These are phyloP conservation scores for Knoxia roxburghii DNA, from an alignment of 257 asterid species.

Conservation along the genomic window DNA sequence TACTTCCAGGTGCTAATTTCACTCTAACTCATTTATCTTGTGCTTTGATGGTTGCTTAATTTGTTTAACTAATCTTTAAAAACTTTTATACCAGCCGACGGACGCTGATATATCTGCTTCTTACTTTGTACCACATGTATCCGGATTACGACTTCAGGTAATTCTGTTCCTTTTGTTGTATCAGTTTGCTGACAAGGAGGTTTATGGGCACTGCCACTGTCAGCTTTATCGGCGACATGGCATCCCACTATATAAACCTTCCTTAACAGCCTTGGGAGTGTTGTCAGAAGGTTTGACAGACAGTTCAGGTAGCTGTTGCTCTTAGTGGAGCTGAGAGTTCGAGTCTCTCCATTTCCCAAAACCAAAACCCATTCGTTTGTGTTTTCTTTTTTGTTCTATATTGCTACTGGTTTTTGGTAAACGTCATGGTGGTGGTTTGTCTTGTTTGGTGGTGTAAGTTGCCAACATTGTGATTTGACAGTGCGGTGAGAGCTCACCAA, in stretches of 20 bases:
- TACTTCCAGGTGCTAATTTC: constrained; percentile 67
- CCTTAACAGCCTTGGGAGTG: constrained; percentile 80
- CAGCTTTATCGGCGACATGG: constrained; percentile 98
- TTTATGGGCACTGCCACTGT: constrained; percentile 97
- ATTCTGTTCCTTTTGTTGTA: constrained; percentile 40
- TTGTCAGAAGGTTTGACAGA: constrained; percentile 99
- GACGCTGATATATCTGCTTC: constrained; percentile 89
- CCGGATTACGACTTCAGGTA: constrained; percentile 99
- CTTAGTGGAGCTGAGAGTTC: constrained; percentile 99
- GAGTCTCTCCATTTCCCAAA: constrained; percentile 99
- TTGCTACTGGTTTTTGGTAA: constrained; percentile 16
- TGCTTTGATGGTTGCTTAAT: background rate
- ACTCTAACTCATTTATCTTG: constrained; percentile 7
- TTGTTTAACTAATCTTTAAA: constrained; percentile 16
- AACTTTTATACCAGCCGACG: constrained; percentile 57
- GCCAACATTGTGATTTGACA: constrained; percentile 58
- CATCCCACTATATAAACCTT: constrained; percentile 89
- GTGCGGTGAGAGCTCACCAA: constrained; percentile 95
- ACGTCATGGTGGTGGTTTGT: constrained; percentile 12
- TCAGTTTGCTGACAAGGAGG: constrained; percentile 43
- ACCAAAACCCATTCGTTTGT: constrained; percentile 25
- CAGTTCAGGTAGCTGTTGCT: constrained; percentile 97
- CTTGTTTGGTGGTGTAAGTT: constrained; percentile 30
- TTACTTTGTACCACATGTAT: constrained; percentile 84
- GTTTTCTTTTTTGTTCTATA: constrained; percentile 14